Evolutionary conservation across 225 moss, liverwort and hornwort genomes (phyloP), one percentile per base, ranked within the genome.

Genomic region (Lunularia cruciata): DNA sequence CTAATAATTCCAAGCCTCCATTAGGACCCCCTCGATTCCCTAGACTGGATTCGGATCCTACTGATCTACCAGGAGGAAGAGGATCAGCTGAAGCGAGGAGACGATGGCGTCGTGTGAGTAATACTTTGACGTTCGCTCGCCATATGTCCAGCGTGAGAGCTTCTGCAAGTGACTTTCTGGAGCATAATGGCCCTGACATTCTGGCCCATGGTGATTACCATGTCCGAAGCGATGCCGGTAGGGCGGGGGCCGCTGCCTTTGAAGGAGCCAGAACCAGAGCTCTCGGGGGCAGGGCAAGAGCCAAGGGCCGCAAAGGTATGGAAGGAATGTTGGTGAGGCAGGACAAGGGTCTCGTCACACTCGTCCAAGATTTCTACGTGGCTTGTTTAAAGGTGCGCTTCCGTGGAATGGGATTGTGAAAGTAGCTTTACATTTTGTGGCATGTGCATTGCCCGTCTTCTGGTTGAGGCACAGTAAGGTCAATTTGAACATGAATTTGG

Each of bases 241-340:
- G 81, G 30, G 86, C 86, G 1, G 91, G 88, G 33, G 60, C 91
- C 54, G 88, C 89, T 31, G 81, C 85, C 33, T 89, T 89, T 47
- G 88, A 89, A 53, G 91, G 91, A 54, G 73, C 76, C 36, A 85
- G 83, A 72, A 76, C 83, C 18, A 81, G 73, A 34, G 51, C 67
- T 19, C 52, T 35, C 35, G 67, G 67, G 3, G 77, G 76, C 23
- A 73, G 74, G 38, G 75, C 79, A 62, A 83, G 91, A 35, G 82
- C 93, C 7, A 83, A 83, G 60, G 98, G 98, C 77, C 86, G 98
- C 75, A 81, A 75, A 75, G 98, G 98, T 27, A 93, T 93, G 93
- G 98, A 98, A 45, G 93, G 98, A 72, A 89, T 93, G 98, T 33
- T 98, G 40, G 98, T 98, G 43, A 86, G 75, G 77, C 98, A 98